Base-by-base conservation (phyloP, 1,284 basidiomycete species). In the Rhodofomes roseus region DNA sequence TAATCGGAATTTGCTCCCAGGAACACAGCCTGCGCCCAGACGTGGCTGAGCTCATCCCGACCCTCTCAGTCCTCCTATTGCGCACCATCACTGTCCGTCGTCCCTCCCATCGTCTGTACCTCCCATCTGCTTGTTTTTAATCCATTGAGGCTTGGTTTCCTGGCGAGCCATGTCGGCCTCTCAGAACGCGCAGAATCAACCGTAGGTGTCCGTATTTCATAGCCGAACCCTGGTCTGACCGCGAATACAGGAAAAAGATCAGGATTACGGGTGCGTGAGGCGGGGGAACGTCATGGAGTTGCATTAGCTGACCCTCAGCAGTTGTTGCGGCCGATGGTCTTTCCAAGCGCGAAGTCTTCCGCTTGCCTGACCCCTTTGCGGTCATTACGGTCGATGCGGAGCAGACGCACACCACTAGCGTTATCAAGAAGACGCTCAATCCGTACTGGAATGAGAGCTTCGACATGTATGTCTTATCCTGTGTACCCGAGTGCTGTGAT, bases 311-410 rank as follows among this genome's bases (percentile, higher is more conserved):
- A 66, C 51, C 14, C 20, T 7, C 52, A 18, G 1, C 73, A 96
- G 95, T 96, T 64, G 89, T 92, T 67, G 91, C 92, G 43, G 95
- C 95, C 62, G 92, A 90, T 74, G 91, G 90, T 37, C 82, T 97
- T 54, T 87, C 85, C 65, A 97, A 96, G 76, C 87, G 95, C 57
- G 95, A 97, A 74, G 84, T 97, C 43, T 91, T 96, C 72, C 83
- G 93, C 65, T 83, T 97, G 11, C 96, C 96, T 0, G 95, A 98
- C 75, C 95, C 96, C 2, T 98, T 98, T 73, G 96, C 95, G 23
- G 94, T 98, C 50, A 87, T 98, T 65, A 96, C 93, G 16, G 94
- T 98, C 61, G 96, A 98, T 74, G 92, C 92, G 54, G 93, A 97
- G 74, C 96, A 98, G 77, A 96, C 95, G 2, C 90, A 90, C 73